Base-by-base conservation (phyloP, 139 green algal genomes). In the Tetradesmus lagerheimii region DNA sequence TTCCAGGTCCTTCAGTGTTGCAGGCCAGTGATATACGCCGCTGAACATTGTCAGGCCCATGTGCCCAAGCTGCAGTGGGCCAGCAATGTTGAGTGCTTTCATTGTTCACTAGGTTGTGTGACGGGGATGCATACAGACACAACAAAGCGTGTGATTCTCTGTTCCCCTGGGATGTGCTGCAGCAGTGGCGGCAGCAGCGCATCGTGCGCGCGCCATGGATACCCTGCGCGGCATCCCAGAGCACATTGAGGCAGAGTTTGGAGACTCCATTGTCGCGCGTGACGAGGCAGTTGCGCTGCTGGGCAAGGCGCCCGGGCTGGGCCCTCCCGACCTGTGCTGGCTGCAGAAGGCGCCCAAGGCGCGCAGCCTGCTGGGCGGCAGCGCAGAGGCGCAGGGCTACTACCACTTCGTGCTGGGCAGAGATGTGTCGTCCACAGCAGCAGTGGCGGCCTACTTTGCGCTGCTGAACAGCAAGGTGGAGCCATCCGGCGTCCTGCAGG, bases 391-490 rank as follows among this genome's bases (percentile, higher is more conserved):
- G 2, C 85, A 91, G n/a, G 94, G 94, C 20, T 95, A 94, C 76
- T 96, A 94, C 62, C 94, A 96, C 66, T 92, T 89, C 47, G 83
- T 93, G 1, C 79, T 95, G 4, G 95, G 95, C 29, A 75, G 92
- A 0, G 92, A 96, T 50, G 92, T 95, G 9, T 93, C 89, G 0
- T 92, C 83, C 37, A 91, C 78, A 18, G 94, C 94, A 18, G 92
- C 94, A 11, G 87, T 96, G 0, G 93, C 94, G 2, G 94, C 94
- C 0, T 96, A 97, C 83, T 96, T 97, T 92, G 94, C 95, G 4
- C 76, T 89, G 27, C 80, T 96, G 6, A 94, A 78, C 0, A 81
- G 90, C 12, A 71, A 79, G 38, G 88, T 93, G 14, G 93, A 96
- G 83, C 79, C 82, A 4, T 78, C 85, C 0, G 85, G 74, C 4